Percentiles rank a stretch among this genome's conserved stretches.
phyloP scores from a whole-genome alignment of 495 filamentous ascomycete genomes.

The Talaromyces wortmannii region DNA sequence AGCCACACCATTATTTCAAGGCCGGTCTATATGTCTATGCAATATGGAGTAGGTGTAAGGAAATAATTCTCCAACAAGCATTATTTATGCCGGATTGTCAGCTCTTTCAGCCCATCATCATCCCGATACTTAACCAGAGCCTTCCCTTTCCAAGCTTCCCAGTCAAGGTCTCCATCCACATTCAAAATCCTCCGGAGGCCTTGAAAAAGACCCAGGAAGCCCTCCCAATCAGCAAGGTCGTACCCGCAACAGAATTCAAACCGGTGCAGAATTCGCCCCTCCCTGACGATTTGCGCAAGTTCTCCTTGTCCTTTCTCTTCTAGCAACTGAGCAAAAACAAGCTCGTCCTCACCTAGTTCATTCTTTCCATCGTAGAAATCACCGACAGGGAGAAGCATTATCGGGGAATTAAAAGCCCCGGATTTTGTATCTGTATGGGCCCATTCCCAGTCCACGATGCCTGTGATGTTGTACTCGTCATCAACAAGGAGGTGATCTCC shows the following conservation, averaged over 20 bases:
- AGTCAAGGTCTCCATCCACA: slow-evolving; percentile 18
- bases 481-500: slow-evolving; percentile 40
- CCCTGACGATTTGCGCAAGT: slow-evolving; percentile 22
- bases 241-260: slow-evolving; percentile 33
- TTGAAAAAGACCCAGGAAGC: slow-evolving; percentile 32
- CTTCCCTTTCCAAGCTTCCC: slow-evolving; percentile 24
- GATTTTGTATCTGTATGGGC: slow-evolving; percentile 25
- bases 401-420: slow-evolving; percentile 31
- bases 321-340: slow-evolving; percentile 20
- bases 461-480: slow-evolving; percentile 32
- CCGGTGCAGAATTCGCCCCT: slow-evolving; percentile 23
- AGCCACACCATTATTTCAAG: no score
- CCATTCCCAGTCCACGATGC: slow-evolving; percentile 41
- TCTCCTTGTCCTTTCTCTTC: slow-evolving; percentile 19
- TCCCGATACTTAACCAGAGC: slow-evolving; percentile 19
- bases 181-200: slow-evolving; percentile 22
- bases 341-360: slow-evolving; percentile 24
- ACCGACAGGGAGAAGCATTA: slow-evolving; percentile 32
- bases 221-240: slow-evolving; percentile 28
- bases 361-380: slow-evolving; percentile 33
- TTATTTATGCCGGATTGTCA: not conserved
- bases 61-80: no score
- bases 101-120: slow-evolving; percentile 16
- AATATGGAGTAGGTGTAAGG: no score
- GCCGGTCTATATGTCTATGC: no score